These are phyloP conservation scores for Stephanodiscus minutulus DNA, from an alignment of 108 stramenopile species.

Conservation along the genomic window DNA sequence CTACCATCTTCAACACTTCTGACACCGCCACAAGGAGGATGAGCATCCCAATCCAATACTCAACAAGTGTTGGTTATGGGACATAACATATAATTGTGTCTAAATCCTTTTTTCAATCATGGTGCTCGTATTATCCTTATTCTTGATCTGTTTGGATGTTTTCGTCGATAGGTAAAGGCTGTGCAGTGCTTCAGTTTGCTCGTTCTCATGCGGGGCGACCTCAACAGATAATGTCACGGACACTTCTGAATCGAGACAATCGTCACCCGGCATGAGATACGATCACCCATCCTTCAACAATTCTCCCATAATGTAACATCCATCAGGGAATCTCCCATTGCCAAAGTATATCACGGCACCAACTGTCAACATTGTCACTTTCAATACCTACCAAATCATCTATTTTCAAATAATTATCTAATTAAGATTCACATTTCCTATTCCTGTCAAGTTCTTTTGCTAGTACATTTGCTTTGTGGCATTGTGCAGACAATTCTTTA, in stretches of 20 bases:
- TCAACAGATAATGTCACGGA: slow-evolving; percentile 61
- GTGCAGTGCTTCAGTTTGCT: slow-evolving; percentile 59
- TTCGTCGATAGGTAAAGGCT: slow-evolving; percentile 50
- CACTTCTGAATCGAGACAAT: slow-evolving; percentile 54
- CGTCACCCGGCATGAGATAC: slow-evolving; percentile 64
- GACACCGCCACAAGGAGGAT: no score
- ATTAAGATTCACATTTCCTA: no score
- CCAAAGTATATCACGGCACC: slow-evolving; percentile 93
- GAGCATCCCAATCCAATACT: no score
- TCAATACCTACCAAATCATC: slow-evolving; percentile 57
- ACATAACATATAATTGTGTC: no score
- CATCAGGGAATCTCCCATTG: slow-evolving; percentile 59
- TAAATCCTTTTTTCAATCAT: no score
- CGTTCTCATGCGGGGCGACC: slow-evolving; percentile 54
- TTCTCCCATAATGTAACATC: slow-evolving; percentile 58
- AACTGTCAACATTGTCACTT: slow-evolving; percentile 88
- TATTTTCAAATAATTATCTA: no score
- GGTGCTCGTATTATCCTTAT: slow-evolving; percentile 21
- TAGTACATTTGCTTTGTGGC: no score
- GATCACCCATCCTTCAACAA: slow-evolving; percentile 75
- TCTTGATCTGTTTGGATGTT: background rate
- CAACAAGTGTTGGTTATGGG: no score
- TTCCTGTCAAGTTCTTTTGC: no score
- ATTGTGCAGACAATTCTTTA: no score
- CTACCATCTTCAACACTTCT: no score